phyloP scores from a whole-genome alignment of 257 asterid species.

The Orobanche coerulescens region DNA sequence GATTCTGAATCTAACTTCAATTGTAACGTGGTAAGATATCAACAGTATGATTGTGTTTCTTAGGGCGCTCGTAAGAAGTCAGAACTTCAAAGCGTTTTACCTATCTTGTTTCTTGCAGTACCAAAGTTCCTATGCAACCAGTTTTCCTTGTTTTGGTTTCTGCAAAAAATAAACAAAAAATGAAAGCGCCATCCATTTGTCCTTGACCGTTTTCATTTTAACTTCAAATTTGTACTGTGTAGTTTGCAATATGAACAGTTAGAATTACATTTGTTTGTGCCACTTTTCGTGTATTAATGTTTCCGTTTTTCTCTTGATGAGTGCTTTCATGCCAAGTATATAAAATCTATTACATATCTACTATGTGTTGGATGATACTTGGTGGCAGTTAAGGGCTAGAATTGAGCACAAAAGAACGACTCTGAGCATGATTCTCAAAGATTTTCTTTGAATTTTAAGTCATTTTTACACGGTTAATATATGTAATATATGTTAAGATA shows the following conservation, averaged over 20 bases:
- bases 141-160: neutral
- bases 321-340: too few species aligned
- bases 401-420: too few species aligned
- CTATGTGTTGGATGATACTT: too few species aligned
- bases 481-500: too few species aligned
- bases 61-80: too few species aligned
- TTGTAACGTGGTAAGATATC: neutral
- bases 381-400: too few species aligned
- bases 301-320: too few species aligned
- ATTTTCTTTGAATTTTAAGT: too few species aligned
- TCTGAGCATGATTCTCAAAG: too few species aligned
- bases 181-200: neutral
- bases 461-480: too few species aligned
- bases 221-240: neutral
- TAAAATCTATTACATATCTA: too few species aligned
- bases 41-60: neutral
- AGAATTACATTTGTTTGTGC: neutral
- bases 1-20: neutral
- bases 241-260: neutral
- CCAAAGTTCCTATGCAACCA: neutral
- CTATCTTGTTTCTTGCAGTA: neutral
- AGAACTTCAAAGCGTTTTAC: neutral
- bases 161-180: neutral
- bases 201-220: neutral
- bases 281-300: neutral